Conservation (phyloP, 345 rosid genomes). For the Arabis alpina region DNA sequence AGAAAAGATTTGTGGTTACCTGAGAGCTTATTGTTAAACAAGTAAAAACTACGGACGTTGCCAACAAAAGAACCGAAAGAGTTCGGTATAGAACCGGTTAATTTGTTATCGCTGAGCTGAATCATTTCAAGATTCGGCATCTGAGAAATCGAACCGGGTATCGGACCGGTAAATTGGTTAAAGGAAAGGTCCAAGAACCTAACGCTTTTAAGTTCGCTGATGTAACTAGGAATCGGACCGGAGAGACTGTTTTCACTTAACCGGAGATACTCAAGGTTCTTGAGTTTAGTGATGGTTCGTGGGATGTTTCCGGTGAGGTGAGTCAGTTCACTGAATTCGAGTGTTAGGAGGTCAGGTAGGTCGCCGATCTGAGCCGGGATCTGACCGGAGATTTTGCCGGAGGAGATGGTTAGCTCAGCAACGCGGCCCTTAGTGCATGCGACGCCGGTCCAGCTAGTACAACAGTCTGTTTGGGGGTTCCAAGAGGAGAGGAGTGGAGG, state of each 20-base stretch:
- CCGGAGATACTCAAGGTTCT: slow-evolving; percentile 53
- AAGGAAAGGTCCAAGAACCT: slow-evolving; percentile 63
- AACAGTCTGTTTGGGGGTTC: slow-evolving; percentile 68
- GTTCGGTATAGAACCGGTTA: slow-evolving; percentile 59
- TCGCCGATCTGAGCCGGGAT: slow-evolving; percentile 65
- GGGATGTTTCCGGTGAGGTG: slow-evolving; percentile 69
- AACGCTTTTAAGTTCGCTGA: slow-evolving; percentile 55
- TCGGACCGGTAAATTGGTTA: slow-evolving; percentile 64
- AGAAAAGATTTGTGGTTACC: slow-evolving; percentile 32
- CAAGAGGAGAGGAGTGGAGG: slow-evolving; percentile 74
- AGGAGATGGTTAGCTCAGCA: slow-evolving; percentile 55
- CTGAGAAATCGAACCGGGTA: slow-evolving; percentile 59
- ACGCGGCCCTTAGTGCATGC: slow-evolving; percentile 62
- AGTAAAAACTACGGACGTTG: slow-evolving; percentile 47
- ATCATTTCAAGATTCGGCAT: slow-evolving; percentile 58
- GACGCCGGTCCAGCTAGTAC: slow-evolving; percentile 65
- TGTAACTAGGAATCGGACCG: slow-evolving; percentile 57
- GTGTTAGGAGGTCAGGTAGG: slow-evolving; percentile 57
- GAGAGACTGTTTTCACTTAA: slow-evolving; percentile 57
- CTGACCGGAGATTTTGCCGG: slow-evolving; percentile 59
- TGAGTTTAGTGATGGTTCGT: slow-evolving; percentile 61
- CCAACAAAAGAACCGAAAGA: slow-evolving; percentile 61
- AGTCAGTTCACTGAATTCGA: slow-evolving; percentile 56
- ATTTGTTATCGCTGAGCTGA: slow-evolving; percentile 63
- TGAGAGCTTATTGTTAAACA: slow-evolving; percentile 70